Evolutionary conservation across 805 yeast species (phyloP), one percentile per base, ranked within the genome.

Genomic region (Candida oleophila): DNA sequence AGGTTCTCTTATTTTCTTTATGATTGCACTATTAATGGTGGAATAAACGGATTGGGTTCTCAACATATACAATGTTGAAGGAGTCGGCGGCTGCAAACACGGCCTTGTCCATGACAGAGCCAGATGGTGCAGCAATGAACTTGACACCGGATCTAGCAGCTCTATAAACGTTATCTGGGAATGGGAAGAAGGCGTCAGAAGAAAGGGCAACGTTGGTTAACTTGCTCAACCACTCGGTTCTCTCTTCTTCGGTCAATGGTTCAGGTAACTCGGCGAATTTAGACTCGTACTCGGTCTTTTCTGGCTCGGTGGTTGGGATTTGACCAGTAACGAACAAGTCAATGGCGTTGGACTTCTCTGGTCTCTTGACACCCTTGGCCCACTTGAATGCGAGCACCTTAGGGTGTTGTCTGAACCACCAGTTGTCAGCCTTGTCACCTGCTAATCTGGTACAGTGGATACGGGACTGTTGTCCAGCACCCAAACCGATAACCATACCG

Each of bases 401-500:
- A 57, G 98, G 98, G 73, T 94, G 99, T 72, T 94, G 98, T 78
- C 99, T 87, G 64, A 94, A 81, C 99, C 99, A 94, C 98, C 98
- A 94, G 81, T 91, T 91, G 71, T 94, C 97, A 55, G 98, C 97
- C 79, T 94, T 94, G 65, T 94, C 99, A 68, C 99, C 99, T 44
- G 99, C 99, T 59, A 94, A 81, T 76, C 99, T 86, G 42, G 99
- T 94, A 77, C 99, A 94, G 77, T 94, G 99, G 64, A 94, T 94
- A 76, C 99, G 85, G 47, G 97, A 90, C 76, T 94, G 99, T 78
- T 94, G 99, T 56, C 99, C 99, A 50, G 99, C 99, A 64, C 99
- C 99, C 60, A 94, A 81, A 55, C 99, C 99, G 61, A 94, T 83
- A 51, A 94, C 96, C 99, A 94, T 94, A 77, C 99, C 99, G 69